Conservation (phyloP, 2,329 filamentous ascomycete species). For the Mycosphaerella arachidis region DNA sequence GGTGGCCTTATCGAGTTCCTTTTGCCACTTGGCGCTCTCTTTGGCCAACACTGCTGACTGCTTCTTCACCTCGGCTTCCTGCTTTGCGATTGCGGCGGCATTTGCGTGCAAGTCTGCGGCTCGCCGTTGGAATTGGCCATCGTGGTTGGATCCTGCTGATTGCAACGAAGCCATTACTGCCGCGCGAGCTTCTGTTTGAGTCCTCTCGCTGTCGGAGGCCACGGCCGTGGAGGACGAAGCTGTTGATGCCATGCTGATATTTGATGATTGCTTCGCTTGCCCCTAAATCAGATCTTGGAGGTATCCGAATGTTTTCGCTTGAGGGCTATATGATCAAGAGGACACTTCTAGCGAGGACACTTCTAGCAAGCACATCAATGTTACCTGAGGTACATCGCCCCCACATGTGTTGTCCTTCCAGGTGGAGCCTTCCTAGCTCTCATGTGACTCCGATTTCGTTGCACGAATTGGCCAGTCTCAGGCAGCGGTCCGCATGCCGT, state of each 20-base stretch:
- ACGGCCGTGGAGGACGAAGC: slow-evolving; percentile 17
- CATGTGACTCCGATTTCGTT: slow-evolving; percentile 12
- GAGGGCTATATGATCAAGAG: neutral
- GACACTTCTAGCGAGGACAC: neutral
- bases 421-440: slow-evolving; percentile 13
- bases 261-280: neutral
- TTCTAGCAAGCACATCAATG: neutral
- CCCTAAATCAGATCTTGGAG: neutral
- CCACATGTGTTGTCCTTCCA: slow-evolving; percentile 5
- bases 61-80: slow-evolving; percentile 48
- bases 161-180: slow-evolving; percentile 48
- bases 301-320: neutral
- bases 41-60: slow-evolving; percentile 54
- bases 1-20: slow-evolving; percentile 59
- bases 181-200: slow-evolving; percentile 47
- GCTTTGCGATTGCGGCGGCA: slow-evolving; percentile 58
- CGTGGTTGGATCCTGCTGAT: slow-evolving; percentile 63
- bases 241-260: slow-evolving; percentile 10
- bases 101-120: slow-evolving; percentile 67
- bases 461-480: slow-evolving; percentile 10
- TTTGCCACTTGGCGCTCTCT: slow-evolving; percentile 62
- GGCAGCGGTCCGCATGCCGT: slow-evolving; percentile 9
- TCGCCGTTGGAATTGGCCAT: slow-evolving; percentile 63
- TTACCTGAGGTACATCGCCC: neutral
- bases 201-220: slow-evolving; percentile 25